phyloP scores from a whole-genome alignment of 1,139 yeast species.

The Meyerozyma smithsonii region DNA sequence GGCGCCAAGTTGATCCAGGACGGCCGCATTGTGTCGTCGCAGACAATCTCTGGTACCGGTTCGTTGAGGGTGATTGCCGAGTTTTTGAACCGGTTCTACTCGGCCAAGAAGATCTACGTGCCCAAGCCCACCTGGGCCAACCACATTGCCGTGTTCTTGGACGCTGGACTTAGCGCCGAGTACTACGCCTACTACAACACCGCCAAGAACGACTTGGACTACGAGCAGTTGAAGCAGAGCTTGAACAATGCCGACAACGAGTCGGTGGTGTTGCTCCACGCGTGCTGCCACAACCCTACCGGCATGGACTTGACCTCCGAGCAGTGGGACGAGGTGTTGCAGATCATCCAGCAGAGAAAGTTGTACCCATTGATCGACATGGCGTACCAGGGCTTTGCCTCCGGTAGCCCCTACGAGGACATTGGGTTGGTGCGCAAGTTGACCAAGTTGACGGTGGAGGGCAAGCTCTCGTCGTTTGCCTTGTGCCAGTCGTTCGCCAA shows the following conservation, averaged over 20 bases:
- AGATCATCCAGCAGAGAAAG: conserved; percentile 48
- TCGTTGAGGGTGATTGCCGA: conserved; percentile 54
- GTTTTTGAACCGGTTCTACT: conserved; percentile 45
- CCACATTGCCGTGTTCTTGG: conserved; percentile 55
- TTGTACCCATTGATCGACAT: conserved; percentile 79
- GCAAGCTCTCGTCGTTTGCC: conserved; percentile 47
- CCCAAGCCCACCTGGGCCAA: conserved; percentile 79
- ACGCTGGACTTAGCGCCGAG: conserved; percentile 43
- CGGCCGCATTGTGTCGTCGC: conserved; percentile 50
- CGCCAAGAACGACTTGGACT: conserved; percentile 48
- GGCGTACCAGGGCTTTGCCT: conserved; percentile 93
- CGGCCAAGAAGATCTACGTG: conserved; percentile 43
- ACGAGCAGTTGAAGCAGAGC: conserved; percentile 44
- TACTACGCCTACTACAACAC: conserved; percentile 51
- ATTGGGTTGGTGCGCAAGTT: conserved; percentile 46
- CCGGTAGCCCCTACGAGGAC: conserved; percentile 59
- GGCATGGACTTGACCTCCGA: conserved; percentile 82
- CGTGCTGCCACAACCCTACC: conserved; percentile 96
- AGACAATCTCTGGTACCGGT: conserved; percentile 60
- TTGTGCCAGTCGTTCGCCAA: conserved; percentile 93
- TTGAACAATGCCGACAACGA: conserved; percentile 42
- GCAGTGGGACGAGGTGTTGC: conserved; percentile 74
- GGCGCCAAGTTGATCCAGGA: conserved; percentile 45
- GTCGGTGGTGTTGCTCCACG: conserved; percentile 74
- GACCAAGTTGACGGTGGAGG: conserved; percentile 44